Base-by-base conservation (phyloP, 2,329 filamentous ascomycete species). In the Trichophyton equinum region DNA sequence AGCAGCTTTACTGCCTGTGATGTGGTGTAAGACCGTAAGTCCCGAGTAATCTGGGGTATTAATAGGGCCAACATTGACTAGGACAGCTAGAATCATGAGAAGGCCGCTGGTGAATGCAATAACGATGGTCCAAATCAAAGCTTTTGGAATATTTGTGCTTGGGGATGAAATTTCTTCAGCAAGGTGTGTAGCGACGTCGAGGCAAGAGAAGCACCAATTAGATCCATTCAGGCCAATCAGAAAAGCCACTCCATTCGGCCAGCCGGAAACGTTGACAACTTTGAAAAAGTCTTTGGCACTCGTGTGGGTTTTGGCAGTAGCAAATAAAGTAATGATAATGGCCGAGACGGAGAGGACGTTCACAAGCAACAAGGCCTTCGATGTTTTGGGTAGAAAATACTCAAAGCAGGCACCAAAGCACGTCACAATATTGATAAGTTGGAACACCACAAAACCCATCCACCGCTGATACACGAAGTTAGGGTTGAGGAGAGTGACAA, bases 201-300 rank as follows among this genome's bases (percentile, higher is more conserved):
- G 53, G 27, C 53, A 57, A 20, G 53, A 57, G 13, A 57, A 57
- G n/a, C 53, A 57, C 53, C 53, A 57, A 36, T 57, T 57, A 3
- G 27, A 36, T 13, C 53, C 53, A 33, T 57, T 57, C 13, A 40
- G n/a, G 20, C 53, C 53, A 57, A 57, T 57, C 11, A 57, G 8
- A 33, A 57, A 57, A 8, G 53, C 53, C 13, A 40, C 53, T 7
- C 53, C 53, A 33, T 57, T 22, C n/a, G 53, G 53, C 53, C 53
- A 57, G 7, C 53, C 53, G 15, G 53, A 57, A 18, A 33, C n/a
- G n/a, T 57, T 57, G 7, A 38, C 27, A 57, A 36, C 7, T 22
- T 57, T 40, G 53, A 57, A 57, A 22, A 57, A 57, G 25, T 57
- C 53, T 9, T 8, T n/a, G 15, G 53, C 30, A 27, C 25, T 57